A percentile compares a stretch with the other conserved stretches of the same genome.
phyloP scores from a whole-genome alignment of 305 asterid genomes.

The Solanum aculeatissimum region DNA sequence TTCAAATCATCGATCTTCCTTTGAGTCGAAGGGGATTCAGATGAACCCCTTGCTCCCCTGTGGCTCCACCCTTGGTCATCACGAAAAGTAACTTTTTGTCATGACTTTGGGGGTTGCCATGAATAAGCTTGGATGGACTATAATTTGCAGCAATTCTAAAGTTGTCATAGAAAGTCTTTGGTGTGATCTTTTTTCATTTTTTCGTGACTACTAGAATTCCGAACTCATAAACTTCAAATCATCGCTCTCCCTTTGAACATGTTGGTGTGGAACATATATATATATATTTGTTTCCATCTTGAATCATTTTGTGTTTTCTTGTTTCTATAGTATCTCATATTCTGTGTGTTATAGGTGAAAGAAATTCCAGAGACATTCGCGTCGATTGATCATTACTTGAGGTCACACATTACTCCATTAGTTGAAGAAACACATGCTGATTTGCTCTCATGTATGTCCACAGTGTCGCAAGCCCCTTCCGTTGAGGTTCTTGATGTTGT shows the following conservation, averaged over 20 bases:
- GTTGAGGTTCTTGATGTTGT: slow-evolving; percentile 4
- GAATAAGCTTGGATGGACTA: too few species aligned
- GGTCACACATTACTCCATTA: slow-evolving; percentile 24
- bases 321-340: background rate
- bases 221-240: background rate
- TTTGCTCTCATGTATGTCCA: slow-evolving; percentile 15
- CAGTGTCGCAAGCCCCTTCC: slow-evolving; percentile 8
- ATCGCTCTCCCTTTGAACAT: too few species aligned
- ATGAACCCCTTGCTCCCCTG: background rate
- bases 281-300: background rate
- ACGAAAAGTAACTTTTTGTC: background rate
- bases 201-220: too few species aligned
- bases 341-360: slow-evolving; percentile 12
- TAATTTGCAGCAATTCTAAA: too few species aligned
- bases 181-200: too few species aligned
- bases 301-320: background rate
- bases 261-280: background rate
- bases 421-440: slow-evolving; percentile 48
- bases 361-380: slow-evolving; percentile 21
- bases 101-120: background rate
- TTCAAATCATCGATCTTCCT: too few species aligned
- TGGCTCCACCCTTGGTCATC: background rate
- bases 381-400: slow-evolving; percentile 16
- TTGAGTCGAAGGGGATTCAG: too few species aligned
- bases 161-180: too few species aligned